Evolutionary conservation across 495 filamentous ascomycete genomes (phyloP).

Genomic region (Hypoxylon trugodes): DNA sequence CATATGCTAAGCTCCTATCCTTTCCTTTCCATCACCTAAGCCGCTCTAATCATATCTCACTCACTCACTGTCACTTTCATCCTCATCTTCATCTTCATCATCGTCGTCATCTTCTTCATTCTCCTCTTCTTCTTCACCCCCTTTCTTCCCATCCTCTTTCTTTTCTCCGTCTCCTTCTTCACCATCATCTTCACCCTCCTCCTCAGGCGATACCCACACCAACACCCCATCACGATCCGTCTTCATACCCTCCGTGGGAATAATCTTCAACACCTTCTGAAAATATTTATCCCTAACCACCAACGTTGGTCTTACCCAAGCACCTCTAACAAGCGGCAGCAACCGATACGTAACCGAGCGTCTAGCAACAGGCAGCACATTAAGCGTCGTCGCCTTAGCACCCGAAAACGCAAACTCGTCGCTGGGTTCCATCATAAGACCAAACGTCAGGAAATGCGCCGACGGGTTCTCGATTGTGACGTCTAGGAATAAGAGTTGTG

Average conservation of each 20-base stretch:
- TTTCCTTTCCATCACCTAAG: not conserved
- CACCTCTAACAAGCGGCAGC: conserved; percentile 63
- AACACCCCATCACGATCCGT: conserved; percentile 76
- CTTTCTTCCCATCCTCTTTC: not conserved
- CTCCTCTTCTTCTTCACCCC: not conserved
- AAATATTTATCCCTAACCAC: conserved; percentile 88
- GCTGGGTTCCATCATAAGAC: conserved; percentile 86
- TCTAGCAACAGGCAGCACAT: conserved; percentile 81
- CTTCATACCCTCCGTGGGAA: conserved; percentile 75
- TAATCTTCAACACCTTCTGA: conserved; percentile 80
- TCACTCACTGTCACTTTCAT: too few species aligned
- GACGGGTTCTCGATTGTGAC: conserved; percentile 95
- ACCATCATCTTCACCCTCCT: conserved; percentile 42
- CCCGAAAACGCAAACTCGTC: conserved; percentile 95
- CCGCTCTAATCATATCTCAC: not conserved
- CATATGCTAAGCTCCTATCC: not conserved
- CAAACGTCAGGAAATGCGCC: conserved; percentile 91
- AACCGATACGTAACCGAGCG: conserved; percentile 74
- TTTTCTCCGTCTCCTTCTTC: not conserved
- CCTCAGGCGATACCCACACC: conserved; percentile 66
- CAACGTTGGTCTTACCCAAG: conserved; percentile 76
- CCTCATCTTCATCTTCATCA: conserved; percentile 5
- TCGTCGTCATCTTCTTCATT: conserved; percentile 27
- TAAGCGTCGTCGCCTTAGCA: conserved; percentile 76
- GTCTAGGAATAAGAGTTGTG: conserved; percentile 50